Evolutionary conservation across 2,329 filamentous ascomycete genomes (phyloP).

Genomic region (Diplocarpon mali): DNA sequence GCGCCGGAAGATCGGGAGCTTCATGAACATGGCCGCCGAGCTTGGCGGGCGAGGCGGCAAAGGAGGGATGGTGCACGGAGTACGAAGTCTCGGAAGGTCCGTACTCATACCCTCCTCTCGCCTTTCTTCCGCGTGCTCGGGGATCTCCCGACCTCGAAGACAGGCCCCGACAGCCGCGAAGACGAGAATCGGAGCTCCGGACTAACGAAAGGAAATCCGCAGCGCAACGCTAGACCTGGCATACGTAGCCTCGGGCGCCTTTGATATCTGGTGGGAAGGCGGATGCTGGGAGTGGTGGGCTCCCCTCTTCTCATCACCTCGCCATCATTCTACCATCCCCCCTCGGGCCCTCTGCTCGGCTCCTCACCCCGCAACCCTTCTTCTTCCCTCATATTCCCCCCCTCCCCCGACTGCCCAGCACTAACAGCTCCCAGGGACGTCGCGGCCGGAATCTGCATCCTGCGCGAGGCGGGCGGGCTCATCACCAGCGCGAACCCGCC

Average conservation of each 20-base stretch:
- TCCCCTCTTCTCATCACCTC: background rate
- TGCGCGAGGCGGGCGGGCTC: conserved; percentile 63
- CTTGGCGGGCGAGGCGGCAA: conserved; percentile 48
- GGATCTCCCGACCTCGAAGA: too few species aligned
- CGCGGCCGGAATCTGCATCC: conserved; percentile 61
- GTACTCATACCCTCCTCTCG: background rate
- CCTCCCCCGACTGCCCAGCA: too few species aligned
- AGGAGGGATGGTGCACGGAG: conserved; percentile 70
- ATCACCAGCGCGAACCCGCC: conserved; percentile 67
- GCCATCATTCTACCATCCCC: too few species aligned
- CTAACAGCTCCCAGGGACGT: conserved; percentile 45
- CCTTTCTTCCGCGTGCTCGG: too few species aligned
- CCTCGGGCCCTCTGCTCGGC: too few species aligned
- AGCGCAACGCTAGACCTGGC: conserved; percentile 65
- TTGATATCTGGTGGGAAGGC: conserved; percentile 78
- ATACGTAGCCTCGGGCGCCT: conserved; percentile 62
- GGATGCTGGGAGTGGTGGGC: conserved; percentile 69
- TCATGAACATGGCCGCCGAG: conserved; percentile 64
- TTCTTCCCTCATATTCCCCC: too few species aligned
- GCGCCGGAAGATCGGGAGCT: conserved; percentile 61
- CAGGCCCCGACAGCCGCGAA: too few species aligned
- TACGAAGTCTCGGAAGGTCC: conserved; percentile 50
- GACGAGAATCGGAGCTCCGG: background rate
- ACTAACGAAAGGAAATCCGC: background rate
- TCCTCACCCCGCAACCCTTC: too few species aligned